phyloP scores from a whole-genome alignment of 1,139 yeast genomes.

The Diutina catenulata region DNA sequence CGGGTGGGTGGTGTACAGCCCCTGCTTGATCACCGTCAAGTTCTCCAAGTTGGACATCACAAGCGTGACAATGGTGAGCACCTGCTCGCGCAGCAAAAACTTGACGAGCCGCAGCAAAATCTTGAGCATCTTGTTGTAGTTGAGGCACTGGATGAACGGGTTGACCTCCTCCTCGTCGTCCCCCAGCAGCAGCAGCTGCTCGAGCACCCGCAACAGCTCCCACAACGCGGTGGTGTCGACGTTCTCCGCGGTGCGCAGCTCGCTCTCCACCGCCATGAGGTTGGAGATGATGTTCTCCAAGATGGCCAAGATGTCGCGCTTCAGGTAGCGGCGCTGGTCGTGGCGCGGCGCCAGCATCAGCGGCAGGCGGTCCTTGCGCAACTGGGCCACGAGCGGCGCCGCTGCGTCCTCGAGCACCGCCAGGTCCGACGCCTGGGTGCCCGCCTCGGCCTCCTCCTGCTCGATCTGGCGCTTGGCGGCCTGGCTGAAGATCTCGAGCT shows the following conservation, averaged over 20 bases:
- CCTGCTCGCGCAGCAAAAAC: slow-evolving; percentile 67
- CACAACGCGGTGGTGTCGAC: slow-evolving; percentile 54
- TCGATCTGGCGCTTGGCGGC: slow-evolving; percentile 34
- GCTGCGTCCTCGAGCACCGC: slow-evolving; percentile 6
- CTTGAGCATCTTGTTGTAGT: slow-evolving; percentile 82
- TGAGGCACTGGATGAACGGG: slow-evolving; percentile 77
- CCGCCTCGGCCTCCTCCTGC: slow-evolving; percentile 22
- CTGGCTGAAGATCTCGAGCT: slow-evolving; percentile 55
- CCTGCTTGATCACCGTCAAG: slow-evolving; percentile 64
- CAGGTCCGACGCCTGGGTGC: slow-evolving; percentile 13
- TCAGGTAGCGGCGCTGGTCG: slow-evolving; percentile 23
- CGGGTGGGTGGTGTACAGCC: slow-evolving; percentile 64
- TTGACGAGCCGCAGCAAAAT: slow-evolving; percentile 82
- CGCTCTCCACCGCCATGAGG: slow-evolving; percentile 72
- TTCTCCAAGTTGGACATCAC: slow-evolving; percentile 76
- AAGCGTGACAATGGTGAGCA: slow-evolving; percentile 66
- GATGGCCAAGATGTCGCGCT: slow-evolving; percentile 36
- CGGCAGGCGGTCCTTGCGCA: slow-evolving; percentile 13
- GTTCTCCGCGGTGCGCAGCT: slow-evolving; percentile 54
- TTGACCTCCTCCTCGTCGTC: slow-evolving; percentile 36
- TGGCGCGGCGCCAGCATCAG: slow-evolving; percentile 19
- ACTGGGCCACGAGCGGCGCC: slow-evolving; percentile 6
- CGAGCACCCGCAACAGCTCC: slow-evolving; percentile 65
- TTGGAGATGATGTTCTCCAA: slow-evolving; percentile 74
- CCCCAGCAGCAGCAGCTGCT: slow-evolving; percentile 34